phyloP scores from a whole-genome alignment of 352 stramenopile species.

The Globisporangium splendens region DNA sequence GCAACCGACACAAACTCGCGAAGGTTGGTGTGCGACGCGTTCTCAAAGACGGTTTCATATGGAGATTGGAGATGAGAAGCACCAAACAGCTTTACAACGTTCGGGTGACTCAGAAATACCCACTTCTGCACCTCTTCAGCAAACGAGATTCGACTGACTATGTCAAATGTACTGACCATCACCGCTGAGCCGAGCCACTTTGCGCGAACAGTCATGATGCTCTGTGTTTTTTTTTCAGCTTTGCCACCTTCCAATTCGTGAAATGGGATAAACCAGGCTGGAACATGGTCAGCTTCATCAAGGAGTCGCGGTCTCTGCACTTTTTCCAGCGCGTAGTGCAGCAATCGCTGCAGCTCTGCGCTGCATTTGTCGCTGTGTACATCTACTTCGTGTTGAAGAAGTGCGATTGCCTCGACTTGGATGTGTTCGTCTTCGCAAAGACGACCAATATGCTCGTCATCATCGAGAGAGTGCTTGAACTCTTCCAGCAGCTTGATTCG shows the following conservation, averaged over 20 bases:
- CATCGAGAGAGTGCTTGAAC: no score
- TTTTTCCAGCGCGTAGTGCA: not conserved
- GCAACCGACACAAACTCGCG: not conserved
- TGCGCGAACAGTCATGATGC: constrained; percentile 4
- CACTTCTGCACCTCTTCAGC: not conserved
- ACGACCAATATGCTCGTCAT: no score
- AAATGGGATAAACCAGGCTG: constrained; percentile 68
- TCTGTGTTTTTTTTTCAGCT: no score
- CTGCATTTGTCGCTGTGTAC: not conserved
- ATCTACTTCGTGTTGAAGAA: not conserved
- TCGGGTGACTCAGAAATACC: constrained; percentile 33
- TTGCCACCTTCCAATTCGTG: constrained; percentile 78
- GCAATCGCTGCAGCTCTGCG: not conserved
- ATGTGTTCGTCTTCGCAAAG: no score
- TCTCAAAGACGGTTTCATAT: constrained; percentile 4
- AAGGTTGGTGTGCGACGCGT: not conserved
- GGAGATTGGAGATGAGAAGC: constrained; percentile 9
- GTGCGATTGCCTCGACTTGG: no score
- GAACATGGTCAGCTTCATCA: not conserved
- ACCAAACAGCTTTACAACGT: constrained; percentile 17
- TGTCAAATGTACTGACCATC: constrained; percentile 1
- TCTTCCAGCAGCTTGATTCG: no score
- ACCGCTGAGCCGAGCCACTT: constrained; percentile 34
- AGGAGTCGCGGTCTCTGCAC: not conserved
- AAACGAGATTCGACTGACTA: not conserved